Percentiles rank a stretch among this genome's conserved stretches.
Evolutionary conservation across 345 rosid species (phyloP).

Genomic region (Ceriops tagal): DNA sequence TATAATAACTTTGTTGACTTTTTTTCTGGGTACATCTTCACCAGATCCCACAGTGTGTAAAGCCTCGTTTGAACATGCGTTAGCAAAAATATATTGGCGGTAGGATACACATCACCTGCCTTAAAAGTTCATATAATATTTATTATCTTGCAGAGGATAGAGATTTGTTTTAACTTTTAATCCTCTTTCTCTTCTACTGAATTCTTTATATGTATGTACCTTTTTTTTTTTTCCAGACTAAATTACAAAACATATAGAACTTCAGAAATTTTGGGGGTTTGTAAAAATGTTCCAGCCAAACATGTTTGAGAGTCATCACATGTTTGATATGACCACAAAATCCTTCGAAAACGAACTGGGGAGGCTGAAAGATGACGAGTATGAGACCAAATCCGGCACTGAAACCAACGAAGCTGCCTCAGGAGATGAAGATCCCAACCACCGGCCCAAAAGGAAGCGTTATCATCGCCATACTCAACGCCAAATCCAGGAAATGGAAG

Average conservation of each 20-base stretch:
- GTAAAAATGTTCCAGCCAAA: constrained; percentile 61
- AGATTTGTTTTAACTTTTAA: not conserved
- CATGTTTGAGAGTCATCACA: constrained; percentile 62
- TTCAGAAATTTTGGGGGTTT: not conserved
- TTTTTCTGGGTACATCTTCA: too few relatives aligned
- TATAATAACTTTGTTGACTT: too few relatives aligned
- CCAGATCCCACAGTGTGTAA: too few relatives aligned
- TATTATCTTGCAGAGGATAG: not conserved
- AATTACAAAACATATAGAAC: not conserved
- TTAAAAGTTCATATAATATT: not conserved
- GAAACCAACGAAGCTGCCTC: constrained; percentile 61
- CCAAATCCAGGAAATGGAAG: constrained; percentile 93
- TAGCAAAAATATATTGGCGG: not conserved
- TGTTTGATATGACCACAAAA: constrained; percentile 63
- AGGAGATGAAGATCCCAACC: constrained; percentile 74
- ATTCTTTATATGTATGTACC: not conserved
- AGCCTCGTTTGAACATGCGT: not conserved
- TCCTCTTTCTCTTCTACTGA: not conserved
- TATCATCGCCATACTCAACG: constrained; percentile 92
- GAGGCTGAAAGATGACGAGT: constrained; percentile 64
- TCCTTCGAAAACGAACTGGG: constrained; percentile 55
- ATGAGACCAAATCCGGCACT: constrained; percentile 71
- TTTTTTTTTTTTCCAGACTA: constrained; percentile 12
- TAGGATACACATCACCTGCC: not conserved
- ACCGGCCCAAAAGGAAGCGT: constrained; percentile 72